phyloP scores from a whole-genome alignment of 2,329 filamentous ascomycete species.

The Fusarium redolens region DNA sequence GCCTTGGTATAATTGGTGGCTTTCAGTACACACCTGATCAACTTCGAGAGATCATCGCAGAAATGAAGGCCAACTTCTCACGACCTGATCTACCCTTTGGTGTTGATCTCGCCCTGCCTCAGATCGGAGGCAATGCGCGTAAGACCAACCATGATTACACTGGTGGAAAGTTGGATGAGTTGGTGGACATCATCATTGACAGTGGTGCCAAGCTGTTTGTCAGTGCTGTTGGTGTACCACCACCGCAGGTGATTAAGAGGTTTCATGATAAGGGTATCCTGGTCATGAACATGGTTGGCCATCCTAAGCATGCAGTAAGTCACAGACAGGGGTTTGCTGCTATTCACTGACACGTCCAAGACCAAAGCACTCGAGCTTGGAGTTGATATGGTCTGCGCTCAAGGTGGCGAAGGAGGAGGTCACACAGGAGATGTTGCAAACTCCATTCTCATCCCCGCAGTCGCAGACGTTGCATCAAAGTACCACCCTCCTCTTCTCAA shows the following conservation, averaged over 20 bases:
- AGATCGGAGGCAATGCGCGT: conserved; percentile 84
- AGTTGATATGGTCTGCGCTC: conserved; percentile 90
- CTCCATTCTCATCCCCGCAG: conserved; percentile 86
- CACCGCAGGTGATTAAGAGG: conserved; percentile 75
- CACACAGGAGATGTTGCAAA: conserved; percentile 91
- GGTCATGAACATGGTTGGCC: conserved; percentile 98
- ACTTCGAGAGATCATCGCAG: conserved; percentile 82
- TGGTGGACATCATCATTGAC: conserved; percentile 87
- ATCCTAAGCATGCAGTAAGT: conserved; percentile 83
- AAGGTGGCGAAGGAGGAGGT: conserved; percentile 92
- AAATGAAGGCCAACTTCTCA: conserved; percentile 81
- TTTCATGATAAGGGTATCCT: conserved; percentile 84
- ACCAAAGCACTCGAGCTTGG: conserved; percentile 84
- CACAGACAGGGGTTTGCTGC: rapidly evolving
- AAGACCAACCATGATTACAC: conserved; percentile 98
- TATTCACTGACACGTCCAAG: conserved; percentile 26
- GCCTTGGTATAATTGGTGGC: conserved; percentile 80
- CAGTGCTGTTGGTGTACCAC: conserved; percentile 87
- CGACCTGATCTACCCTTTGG: conserved; percentile 83
- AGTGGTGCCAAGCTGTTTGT: conserved; percentile 90
- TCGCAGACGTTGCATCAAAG: conserved; percentile 82
- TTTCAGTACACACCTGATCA: conserved; percentile 79
- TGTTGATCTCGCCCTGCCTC: conserved; percentile 89
- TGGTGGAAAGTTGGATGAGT: conserved; percentile 84
- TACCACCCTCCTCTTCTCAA: conserved; percentile 78